These are phyloP conservation scores for Alternaria arborescens DNA, from an alignment of 2,329 filamentous ascomycete species.

Conservation along the genomic window DNA sequence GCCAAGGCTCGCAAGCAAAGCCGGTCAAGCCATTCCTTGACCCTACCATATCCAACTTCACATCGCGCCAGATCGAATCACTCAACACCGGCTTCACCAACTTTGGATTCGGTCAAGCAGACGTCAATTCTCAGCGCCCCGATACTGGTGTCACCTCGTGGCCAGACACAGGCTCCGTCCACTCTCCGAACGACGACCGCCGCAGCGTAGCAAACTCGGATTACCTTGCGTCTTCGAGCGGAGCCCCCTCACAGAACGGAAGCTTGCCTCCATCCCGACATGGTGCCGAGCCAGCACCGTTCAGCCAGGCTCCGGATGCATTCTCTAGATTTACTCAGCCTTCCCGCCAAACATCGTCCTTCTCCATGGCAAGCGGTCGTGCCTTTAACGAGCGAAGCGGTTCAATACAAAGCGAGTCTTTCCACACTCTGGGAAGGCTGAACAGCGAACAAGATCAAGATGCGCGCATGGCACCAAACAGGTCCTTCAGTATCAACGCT, in stretches of 20 bases:
- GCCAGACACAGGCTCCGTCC: conserved; percentile 46
- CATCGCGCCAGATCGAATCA: conserved; percentile 42
- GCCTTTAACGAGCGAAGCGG: conserved; percentile 50
- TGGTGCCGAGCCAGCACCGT: conserved; percentile 52
- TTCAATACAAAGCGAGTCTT: conserved; percentile 50
- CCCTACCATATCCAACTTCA: conserved; percentile 44
- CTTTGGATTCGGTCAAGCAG: conserved; percentile 44
- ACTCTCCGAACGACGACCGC: conserved; percentile 55
- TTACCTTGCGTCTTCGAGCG: conserved; percentile 57
- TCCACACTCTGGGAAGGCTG: conserved; percentile 46
- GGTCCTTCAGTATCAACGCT: conserved; percentile 41
- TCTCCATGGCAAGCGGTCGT: conserved; percentile 58
- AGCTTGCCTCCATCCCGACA: conserved; percentile 67
- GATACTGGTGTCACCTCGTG: conserved; percentile 44
- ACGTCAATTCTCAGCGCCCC: conserved; percentile 37
- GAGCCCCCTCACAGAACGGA: conserved; percentile 61
- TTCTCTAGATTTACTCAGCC: conserved; percentile 40
- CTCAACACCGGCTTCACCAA: conserved; percentile 45
- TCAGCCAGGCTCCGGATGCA: conserved; percentile 39
- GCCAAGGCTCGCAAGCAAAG: conserved; percentile 35
- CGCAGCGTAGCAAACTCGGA: conserved; percentile 52
- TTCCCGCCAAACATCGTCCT: conserved; percentile 59
- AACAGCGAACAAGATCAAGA: conserved; percentile 49
- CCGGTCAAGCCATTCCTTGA: conserved; percentile 44
- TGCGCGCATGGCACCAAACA: conserved; percentile 42